A percentile compares a stretch with the other conserved stretches of the same genome.
These are phyloP conservation scores for Solanum tarapatanum DNA, from an alignment of 257 asterid species.

Conservation along the genomic window DNA sequence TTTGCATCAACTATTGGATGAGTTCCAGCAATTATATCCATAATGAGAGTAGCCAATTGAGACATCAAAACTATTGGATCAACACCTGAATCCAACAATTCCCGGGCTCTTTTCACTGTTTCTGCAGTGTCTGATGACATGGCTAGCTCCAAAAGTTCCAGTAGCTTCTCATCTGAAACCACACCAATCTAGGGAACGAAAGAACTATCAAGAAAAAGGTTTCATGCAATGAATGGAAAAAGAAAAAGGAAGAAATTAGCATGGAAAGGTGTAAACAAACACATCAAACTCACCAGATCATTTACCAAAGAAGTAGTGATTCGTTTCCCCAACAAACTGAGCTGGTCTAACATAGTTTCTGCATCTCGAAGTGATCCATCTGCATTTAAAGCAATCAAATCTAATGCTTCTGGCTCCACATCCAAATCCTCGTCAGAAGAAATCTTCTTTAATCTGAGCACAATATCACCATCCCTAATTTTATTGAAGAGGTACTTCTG, in stretches of 20 bases:
- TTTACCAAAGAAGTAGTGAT: slow-evolving; percentile 83
- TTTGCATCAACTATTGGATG: slow-evolving; percentile 37
- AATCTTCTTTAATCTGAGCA: slow-evolving; percentile 62
- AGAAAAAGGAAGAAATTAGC: background rate
- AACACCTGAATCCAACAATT: slow-evolving; percentile 76
- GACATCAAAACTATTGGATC: slow-evolving; percentile 90
- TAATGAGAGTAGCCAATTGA: slow-evolving; percentile 86
- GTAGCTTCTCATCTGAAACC: slow-evolving; percentile 85
- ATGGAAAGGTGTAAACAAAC: background rate
- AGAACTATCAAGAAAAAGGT: background rate
- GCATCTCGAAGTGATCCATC: slow-evolving; percentile 96
- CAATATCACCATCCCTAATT: slow-evolving; percentile 59
- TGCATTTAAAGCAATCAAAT: slow-evolving; percentile 78
- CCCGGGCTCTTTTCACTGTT: slow-evolving; percentile 82
- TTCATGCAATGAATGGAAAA: background rate
- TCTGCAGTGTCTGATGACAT: slow-evolving; percentile 94
- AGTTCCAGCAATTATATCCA: slow-evolving; percentile 89
- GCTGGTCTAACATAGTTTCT: slow-evolving; percentile 90
- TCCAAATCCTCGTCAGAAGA: slow-evolving; percentile 55
- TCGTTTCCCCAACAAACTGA: slow-evolving; percentile 81
- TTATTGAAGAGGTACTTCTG: slow-evolving; percentile 81
- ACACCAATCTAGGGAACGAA: slow-evolving; percentile 66
- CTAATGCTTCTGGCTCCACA: slow-evolving; percentile 71
- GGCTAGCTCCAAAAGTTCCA: slow-evolving; percentile 90
- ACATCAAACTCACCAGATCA: slow-evolving; percentile 68